Evolutionary conservation across 2,329 filamentous ascomycete species (phyloP), one percentile per base, ranked within the genome.

Genomic region (Cryphonectria parasitica): DNA sequence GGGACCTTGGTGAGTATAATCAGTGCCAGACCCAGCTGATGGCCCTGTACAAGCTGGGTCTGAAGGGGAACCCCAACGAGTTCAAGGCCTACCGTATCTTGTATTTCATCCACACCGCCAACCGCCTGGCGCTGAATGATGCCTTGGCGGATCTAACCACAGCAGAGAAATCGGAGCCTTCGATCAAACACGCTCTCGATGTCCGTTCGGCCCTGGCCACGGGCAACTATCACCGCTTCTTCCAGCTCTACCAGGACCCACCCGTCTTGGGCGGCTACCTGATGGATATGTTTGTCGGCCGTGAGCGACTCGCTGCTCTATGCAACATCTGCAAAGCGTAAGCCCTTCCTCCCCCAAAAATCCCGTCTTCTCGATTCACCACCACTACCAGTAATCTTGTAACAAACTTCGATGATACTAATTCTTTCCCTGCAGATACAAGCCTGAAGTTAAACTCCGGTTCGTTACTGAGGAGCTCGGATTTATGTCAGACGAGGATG

Each of bases 1-100:
- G 93, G 83, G 96, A 99, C 86, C 89, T 98, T 86, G 95, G 96
- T 99, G 96, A 99, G 96, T 99, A 99, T 96, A 99, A 99, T 86
- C 96, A 99, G 88, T 99, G 96, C 83, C 96, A 99, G 86, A 98
- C 96, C 78, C 96, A 99, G 85, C 87, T 99, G 79, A 93, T 94
- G 82, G 94, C 92, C 75, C 86, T 99, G 78, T 98, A 99, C 83
- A 89, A 89, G 81, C 89, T 93, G 84, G 92, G 93, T 75, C 85
- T 97, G 80, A 93, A 93, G 79, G 96, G 95, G 77, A 94, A 95
- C 82, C 90, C 93, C 79, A 91, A 93, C 84, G 96, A 99, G 83
- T 99, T 99, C 84, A 96, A 96, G 89, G 96, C 95, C 74, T 99
- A 99, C 87, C 95, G 96, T 89, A 98, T 99, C 83, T 88, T 99